Evolutionary conservation across 352 stramenopile species (phyloP), one percentile per base, ranked within the genome.

Genomic region (Pythium pyrilobum): DNA sequence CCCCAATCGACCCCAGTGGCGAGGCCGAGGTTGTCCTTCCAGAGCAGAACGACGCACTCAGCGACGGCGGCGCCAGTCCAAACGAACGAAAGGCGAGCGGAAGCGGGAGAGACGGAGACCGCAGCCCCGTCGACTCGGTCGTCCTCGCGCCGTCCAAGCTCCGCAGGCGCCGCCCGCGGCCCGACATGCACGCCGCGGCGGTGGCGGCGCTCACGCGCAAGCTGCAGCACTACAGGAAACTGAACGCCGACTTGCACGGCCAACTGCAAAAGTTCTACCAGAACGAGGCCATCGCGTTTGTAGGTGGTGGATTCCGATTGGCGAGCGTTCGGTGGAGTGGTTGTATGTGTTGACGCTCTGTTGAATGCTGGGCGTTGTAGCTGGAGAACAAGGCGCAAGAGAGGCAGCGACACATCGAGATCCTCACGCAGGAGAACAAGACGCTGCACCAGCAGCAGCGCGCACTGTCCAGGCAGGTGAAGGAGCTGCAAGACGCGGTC

Each of bases 341-440:
- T 32, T 29, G 33, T 41, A n/a, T n/a, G 20, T 15, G 13, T 21
- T 50, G 28, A 50, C 29, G 43, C n/a, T 42, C 21, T 33, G 40
- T 32, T n/a, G 40, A 33, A 18, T 49, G 42, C 8, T n/a, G 24
- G 23, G 20, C 28, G 43, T 4, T 4, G 8, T 33, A 89, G 75
- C 44, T 92, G 0, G 77, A 85, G 38, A 92, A 89, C 59, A 71
- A 69, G 31, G 64, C 66, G 4, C 78, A 81, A 48, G 81, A 87
- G 38, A 86, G 79, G 50, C 72, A 88, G 42, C 66, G 71, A 13
- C 65, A 69, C 24, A 77, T 90, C 23, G 74, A 89, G 3, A 49
- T 78, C n/a, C 46, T 92, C 2, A 25, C 52, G 20, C 64, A 76
- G 4, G 77, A 92, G 40, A 92, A 90, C 40, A 56, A 62, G 12